A percentile compares a stretch with the other conserved stretches of the same genome.
Conservation (phyloP, 208 protist species). For the Trypanosoma congolense region DNA sequence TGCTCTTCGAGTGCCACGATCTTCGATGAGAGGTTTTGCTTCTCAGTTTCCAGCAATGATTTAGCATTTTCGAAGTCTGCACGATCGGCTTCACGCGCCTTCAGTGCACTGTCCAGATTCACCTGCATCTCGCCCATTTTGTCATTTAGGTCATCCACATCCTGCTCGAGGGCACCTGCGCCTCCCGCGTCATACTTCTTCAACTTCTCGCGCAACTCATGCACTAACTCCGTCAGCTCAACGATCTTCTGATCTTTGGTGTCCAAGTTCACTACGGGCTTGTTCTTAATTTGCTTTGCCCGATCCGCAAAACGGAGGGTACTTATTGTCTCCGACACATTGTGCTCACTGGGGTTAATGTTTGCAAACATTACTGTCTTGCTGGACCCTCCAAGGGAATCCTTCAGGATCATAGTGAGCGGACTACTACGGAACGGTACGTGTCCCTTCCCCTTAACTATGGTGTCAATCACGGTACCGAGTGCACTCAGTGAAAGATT, state of each 20-base stretch:
- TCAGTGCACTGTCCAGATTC: slow-evolving; percentile 61
- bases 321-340: slow-evolving; percentile 85
- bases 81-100: slow-evolving; percentile 68
- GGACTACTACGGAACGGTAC: slow-evolving; percentile 82
- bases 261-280: slow-evolving; percentile 86
- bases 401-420: slow-evolving; percentile 89
- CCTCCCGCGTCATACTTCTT: slow-evolving; percentile 76
- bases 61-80: slow-evolving; percentile 63
- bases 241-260: slow-evolving; percentile 87
- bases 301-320: slow-evolving; percentile 86
- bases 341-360: slow-evolving; percentile 83
- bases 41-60: slow-evolving; percentile 38
- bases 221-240: slow-evolving; percentile 64
- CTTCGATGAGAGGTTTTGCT: slow-evolving; percentile 28
- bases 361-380: slow-evolving; percentile 91
- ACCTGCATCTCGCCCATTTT: slow-evolving; percentile 66
- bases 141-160: slow-evolving; percentile 59
- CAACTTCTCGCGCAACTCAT: slow-evolving; percentile 74
- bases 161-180: slow-evolving; percentile 53
- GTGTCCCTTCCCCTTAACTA: slow-evolving; percentile 83
- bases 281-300: slow-evolving; percentile 92
- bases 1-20: slow-evolving; percentile 55
- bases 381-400: slow-evolving; percentile 85
- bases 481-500: slow-evolving; percentile 90
- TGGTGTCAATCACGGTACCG: slow-evolving; percentile 88